Conservation (phyloP, 495 filamentous ascomycete genomes). For the Penicillium verhagenii region DNA sequence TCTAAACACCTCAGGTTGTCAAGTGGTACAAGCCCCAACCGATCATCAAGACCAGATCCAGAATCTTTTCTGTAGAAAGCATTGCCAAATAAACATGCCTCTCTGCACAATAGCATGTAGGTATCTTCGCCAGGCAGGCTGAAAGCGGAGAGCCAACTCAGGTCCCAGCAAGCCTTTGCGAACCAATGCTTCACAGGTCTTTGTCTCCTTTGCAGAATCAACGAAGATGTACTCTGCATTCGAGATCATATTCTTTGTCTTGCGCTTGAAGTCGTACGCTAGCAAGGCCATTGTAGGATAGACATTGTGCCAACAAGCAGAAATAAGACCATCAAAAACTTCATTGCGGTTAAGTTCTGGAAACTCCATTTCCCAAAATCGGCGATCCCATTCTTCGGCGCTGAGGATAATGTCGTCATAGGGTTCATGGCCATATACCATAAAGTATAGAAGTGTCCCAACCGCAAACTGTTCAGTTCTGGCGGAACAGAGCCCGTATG, state of each 20-base stretch:
- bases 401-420: slow-evolving; percentile 27
- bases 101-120: slow-evolving; percentile 18
- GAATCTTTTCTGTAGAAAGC: slow-evolving; percentile 18
- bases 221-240: slow-evolving; percentile 18
- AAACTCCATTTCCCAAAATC: slow-evolving; percentile 24
- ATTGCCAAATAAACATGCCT: slow-evolving; percentile 17
- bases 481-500: slow-evolving; percentile 22
- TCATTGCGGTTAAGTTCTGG: slow-evolving; percentile 23
- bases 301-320: slow-evolving; percentile 25
- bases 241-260: slow-evolving; percentile 15
- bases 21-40: not conserved
- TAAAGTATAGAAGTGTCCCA: slow-evolving; percentile 28
- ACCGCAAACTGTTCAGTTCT: slow-evolving; percentile 32
- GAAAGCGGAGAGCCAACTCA: slow-evolving; percentile 23
- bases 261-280: slow-evolving; percentile 23
- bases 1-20: too few relatives aligned
- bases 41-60: slow-evolving; percentile 15
- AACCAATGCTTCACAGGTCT: slow-evolving; percentile 20
- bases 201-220: slow-evolving; percentile 22
- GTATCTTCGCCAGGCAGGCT: slow-evolving; percentile 22
- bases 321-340: slow-evolving; percentile 24
- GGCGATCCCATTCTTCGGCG: slow-evolving; percentile 21
- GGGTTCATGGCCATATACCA: slow-evolving; percentile 32
- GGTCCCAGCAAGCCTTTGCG: slow-evolving; percentile 19
- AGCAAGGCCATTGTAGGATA: slow-evolving; percentile 26